Evolutionary conservation across 345 rosid genomes (phyloP).

Genomic region (Gossypium sturtianum): DNA sequence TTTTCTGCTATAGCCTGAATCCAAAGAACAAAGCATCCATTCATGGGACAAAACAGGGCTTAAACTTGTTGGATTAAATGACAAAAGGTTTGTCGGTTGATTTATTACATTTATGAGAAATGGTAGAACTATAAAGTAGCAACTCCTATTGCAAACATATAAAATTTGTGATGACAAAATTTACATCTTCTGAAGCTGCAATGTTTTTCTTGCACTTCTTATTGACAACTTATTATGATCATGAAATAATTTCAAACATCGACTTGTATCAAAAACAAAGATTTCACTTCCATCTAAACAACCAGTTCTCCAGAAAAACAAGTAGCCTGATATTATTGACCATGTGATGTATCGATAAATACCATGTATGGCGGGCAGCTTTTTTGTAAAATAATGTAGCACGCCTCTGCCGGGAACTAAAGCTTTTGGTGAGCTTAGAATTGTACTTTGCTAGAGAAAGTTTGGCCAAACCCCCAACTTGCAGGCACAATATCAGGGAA

Average conservation of each 20-base stretch:
- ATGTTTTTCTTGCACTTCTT: conserved; percentile 13
- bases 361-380: conserved; percentile 40
- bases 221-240: conserved; percentile 12
- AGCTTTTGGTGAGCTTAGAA: conserved; percentile 21
- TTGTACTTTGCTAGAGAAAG: conserved; percentile 41
- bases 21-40: neutral
- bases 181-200: conserved; percentile 12
- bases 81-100: neutral
- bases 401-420: conserved; percentile 33
- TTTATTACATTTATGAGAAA: conserved; percentile 15
- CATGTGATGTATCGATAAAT: neutral
- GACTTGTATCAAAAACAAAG: neutral
- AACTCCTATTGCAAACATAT: conserved; percentile 14
- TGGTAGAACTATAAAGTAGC: neutral
- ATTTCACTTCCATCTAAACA: neutral
- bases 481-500: conserved; percentile 52
- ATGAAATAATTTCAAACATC: neutral
- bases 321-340: neutral
- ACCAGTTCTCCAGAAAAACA: neutral
- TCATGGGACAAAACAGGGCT: neutral
- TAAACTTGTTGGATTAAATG: neutral
- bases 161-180: conserved; percentile 1
- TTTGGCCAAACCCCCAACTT: conserved; percentile 70
- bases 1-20: neutral
- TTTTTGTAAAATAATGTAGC: conserved; percentile 20